Conservation (phyloP, 331 rosid genomes). For the Prunus yedoensis region DNA sequence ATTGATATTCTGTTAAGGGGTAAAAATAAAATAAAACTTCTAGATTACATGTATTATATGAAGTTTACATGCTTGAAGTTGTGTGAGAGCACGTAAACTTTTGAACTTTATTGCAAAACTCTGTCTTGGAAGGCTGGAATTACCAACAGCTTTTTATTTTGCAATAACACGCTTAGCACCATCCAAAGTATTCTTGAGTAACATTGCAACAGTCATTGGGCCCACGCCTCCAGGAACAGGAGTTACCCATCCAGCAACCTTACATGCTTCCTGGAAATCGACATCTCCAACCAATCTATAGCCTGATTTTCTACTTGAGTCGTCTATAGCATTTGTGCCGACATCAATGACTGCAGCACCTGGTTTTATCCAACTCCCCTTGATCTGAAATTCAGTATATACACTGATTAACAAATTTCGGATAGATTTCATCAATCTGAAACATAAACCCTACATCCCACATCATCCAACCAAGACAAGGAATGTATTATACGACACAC, state of each 20-base stretch:
- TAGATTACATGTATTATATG: too few relatives aligned
- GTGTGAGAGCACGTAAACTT: too few relatives aligned
- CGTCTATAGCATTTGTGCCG: slow-evolving; percentile 83
- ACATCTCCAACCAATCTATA: slow-evolving; percentile 90
- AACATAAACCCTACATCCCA: neutral
- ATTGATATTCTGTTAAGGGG: too few relatives aligned
- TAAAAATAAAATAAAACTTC: too few relatives aligned
- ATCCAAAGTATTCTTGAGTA: slow-evolving; percentile 76
- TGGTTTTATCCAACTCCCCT: slow-evolving; percentile 92
- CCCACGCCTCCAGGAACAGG: slow-evolving; percentile 99
- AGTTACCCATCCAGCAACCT: slow-evolving; percentile 80
- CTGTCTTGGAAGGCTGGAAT: neutral
- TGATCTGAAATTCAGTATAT: slow-evolving; percentile 46
- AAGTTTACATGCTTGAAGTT: too few relatives aligned
- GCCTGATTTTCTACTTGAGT: slow-evolving; percentile 75
- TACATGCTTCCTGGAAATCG: slow-evolving; percentile 79
- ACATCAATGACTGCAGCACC: slow-evolving; percentile 95
- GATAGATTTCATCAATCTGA: neutral
- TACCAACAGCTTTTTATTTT: slow-evolving; percentile 21
- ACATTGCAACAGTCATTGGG: slow-evolving; percentile 91
- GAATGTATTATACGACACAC: too few relatives aligned
- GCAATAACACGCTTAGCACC: slow-evolving; percentile 67
- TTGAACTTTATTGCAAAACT: neutral
- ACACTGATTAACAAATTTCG: neutral
- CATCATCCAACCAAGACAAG: too few relatives aligned